A percentile compares a stretch with the other conserved stretches of the same genome.
Conservation (phyloP, 495 filamentous ascomycete species). For the Parachaetomium inaequale region DNA sequence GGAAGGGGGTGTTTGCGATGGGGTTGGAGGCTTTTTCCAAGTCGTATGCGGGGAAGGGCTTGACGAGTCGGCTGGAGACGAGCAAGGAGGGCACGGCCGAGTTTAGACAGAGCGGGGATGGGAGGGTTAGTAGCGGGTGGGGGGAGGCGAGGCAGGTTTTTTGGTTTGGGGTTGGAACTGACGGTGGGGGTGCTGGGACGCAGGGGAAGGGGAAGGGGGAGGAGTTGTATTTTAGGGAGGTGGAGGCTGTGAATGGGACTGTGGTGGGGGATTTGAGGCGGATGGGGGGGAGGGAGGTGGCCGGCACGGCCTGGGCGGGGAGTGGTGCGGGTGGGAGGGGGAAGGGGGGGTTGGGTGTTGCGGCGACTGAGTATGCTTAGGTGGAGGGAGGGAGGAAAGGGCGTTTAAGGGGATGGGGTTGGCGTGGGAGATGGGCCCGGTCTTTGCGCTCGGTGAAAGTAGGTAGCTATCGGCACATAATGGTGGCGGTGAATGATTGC, state of each 20-base stretch:
- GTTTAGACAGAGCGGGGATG: slow-evolving; percentile 48
- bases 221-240: slow-evolving; percentile 36
- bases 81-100: slow-evolving; percentile 54
- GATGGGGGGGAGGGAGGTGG: slow-evolving; percentile 14
- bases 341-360: neutral
- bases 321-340: neutral
- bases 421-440: neutral
- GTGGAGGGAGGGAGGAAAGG: neutral
- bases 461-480: too few relatives aligned
- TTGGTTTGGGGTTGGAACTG: slow-evolving; percentile 38
- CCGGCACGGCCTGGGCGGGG: neutral
- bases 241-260: slow-evolving; percentile 26
- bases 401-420: neutral
- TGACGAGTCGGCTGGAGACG: slow-evolving; percentile 46
- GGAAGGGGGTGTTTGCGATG: slow-evolving; percentile 58
- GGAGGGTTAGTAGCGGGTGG: slow-evolving; percentile 45
- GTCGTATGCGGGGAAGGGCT: slow-evolving; percentile 11
- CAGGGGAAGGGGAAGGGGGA: slow-evolving; percentile 18
- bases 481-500: too few relatives aligned
- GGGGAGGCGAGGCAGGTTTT: slow-evolving; percentile 57
- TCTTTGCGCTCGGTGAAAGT: neutral
- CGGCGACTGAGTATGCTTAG: neutral
- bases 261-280: slow-evolving; percentile 31
- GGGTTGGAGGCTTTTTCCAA: slow-evolving; percentile 50
- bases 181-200: neutral